A percentile compares a stretch with the other conserved stretches of the same genome.
Conservation (phyloP, 768 basidiomycete genomes). For the Tulasnella sp. region DNA sequence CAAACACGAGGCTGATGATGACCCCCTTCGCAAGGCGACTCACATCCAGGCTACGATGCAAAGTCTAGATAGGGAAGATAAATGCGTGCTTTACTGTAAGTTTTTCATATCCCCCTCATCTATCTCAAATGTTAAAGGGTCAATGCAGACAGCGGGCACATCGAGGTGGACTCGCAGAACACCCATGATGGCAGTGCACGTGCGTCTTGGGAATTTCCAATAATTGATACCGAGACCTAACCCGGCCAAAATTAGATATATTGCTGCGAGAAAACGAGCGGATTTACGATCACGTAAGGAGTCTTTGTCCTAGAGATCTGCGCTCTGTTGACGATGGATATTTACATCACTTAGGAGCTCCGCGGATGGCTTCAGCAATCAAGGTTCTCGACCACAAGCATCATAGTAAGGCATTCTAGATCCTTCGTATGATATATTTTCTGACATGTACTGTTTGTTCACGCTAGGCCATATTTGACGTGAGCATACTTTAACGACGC, state of each 20-base stretch:
- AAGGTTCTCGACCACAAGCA: neutral
- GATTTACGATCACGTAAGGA: neutral
- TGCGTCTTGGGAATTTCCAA: neutral
- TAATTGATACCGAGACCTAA: neutral
- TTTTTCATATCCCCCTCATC: neutral
- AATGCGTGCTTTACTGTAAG: neutral
- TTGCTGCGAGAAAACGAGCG: neutral
- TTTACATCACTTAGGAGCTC: neutral
- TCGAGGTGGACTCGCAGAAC: neutral
- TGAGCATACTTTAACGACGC: neutral
- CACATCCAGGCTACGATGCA: neutral
- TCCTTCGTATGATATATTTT: neutral
- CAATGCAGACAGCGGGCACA: neutral
- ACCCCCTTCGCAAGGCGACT: neutral
- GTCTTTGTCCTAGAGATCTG: neutral
- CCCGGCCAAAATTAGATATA: neutral
- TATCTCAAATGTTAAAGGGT: neutral
- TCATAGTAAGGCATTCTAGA: neutral
- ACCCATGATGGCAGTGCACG: neutral
- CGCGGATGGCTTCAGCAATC: neutral
- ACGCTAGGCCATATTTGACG: neutral
- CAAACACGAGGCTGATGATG: neutral
- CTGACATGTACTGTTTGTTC: neutral
- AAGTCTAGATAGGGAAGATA: neutral
- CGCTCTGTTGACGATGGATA: no score